Conservation (phyloP, 257 asterid genomes). For the Parsonsia alboflavescens region DNA sequence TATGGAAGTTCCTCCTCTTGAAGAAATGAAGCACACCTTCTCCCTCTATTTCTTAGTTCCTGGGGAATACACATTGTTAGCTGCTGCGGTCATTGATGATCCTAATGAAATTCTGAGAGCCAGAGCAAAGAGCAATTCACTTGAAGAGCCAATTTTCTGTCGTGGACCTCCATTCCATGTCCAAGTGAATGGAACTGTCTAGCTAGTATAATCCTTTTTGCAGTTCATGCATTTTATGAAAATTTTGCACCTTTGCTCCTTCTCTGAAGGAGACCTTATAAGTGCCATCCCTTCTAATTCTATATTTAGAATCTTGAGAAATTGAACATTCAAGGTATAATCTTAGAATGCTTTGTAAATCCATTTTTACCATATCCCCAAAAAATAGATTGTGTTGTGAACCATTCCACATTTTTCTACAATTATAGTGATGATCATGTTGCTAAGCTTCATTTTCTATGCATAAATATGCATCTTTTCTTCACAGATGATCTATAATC, state of each 20-base stretch:
- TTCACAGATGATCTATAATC: no score
- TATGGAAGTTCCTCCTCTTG: constrained; percentile 83
- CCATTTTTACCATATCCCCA: neutral
- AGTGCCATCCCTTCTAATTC: no score
- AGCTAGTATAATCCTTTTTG: neutral
- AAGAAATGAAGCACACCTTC: constrained; percentile 74
- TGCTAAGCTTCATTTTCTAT: no score
- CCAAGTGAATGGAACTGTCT: constrained; percentile 64
- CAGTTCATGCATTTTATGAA: neutral
- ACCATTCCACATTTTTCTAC: neutral
- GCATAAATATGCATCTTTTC: no score
- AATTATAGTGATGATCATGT: no score
- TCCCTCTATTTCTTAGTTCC: constrained; percentile 90
- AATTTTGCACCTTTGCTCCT: neutral
- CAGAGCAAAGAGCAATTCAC: constrained; percentile 62
- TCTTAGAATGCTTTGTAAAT: neutral
- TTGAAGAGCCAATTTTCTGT: constrained; percentile 83
- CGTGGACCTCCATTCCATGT: constrained; percentile 97
- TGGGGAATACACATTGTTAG: constrained; percentile 86
- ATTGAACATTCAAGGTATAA: neutral
- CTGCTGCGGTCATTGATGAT: constrained; percentile 88
- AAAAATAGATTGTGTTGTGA: neutral
- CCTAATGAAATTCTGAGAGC: constrained; percentile 93
- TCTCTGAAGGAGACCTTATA: neutral
- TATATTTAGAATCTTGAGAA: neutral